phyloP scores from a whole-genome alignment of 345 rosid species.

The Corchorus olitorius region DNA sequence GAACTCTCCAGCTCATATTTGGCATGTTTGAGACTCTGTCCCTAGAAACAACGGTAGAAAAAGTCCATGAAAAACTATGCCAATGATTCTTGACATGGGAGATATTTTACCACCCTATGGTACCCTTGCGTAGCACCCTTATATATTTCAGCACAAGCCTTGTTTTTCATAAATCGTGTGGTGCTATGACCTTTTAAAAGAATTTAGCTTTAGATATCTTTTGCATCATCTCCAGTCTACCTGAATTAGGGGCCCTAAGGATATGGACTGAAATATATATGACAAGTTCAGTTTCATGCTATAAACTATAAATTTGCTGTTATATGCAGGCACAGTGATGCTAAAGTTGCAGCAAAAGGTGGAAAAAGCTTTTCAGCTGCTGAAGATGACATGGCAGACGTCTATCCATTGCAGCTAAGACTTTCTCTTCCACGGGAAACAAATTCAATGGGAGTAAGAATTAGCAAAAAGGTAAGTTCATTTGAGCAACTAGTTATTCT shows the following conservation, averaged over 20 bases:
- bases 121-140: background rate
- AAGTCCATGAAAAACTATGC: background rate
- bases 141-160: background rate
- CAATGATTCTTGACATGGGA: background rate
- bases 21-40: background rate
- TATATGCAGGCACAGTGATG: slow-evolving; percentile 71
- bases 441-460: slow-evolving; percentile 74
- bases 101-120: background rate
- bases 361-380: slow-evolving; percentile 74
- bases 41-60: background rate
- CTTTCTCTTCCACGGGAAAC: slow-evolving; percentile 69
- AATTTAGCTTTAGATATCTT: background rate
- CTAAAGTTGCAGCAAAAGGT: slow-evolving; percentile 65
- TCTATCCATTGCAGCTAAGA: slow-evolving; percentile 89
- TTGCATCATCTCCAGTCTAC: background rate
- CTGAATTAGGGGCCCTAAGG: background rate
- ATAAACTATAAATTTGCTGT: slow-evolving; percentile 19
- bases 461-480: slow-evolving; percentile 76
- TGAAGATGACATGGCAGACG: slow-evolving; percentile 92
- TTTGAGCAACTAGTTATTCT: background rate
- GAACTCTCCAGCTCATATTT: background rate
- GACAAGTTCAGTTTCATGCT: background rate
- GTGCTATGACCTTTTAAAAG: background rate
- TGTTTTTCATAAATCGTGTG: background rate
- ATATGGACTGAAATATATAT: background rate